These are phyloP conservation scores for Ogataea henricii DNA, from an alignment of 805 yeast species.

Conservation along the genomic window DNA sequence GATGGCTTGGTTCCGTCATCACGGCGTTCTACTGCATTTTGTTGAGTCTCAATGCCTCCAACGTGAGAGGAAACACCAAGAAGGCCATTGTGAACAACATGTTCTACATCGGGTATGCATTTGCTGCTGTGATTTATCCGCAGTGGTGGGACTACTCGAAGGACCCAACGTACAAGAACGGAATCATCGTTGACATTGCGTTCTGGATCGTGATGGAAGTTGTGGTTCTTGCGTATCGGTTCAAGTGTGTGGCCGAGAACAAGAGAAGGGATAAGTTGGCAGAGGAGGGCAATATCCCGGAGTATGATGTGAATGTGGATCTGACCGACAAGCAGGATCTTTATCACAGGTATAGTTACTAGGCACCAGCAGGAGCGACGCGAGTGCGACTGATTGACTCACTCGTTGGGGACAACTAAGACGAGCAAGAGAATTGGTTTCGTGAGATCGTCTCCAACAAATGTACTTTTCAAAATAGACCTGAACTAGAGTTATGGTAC, in stretches of 20 bases:
- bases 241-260: constrained; percentile 29
- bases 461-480: no score
- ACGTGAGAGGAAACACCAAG: constrained; percentile 71
- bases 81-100: constrained; percentile 59
- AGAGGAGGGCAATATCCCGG: constrained; percentile 18
- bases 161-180: constrained; percentile 59
- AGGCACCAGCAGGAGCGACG: neutral
- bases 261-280: constrained; percentile 23
- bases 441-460: no score
- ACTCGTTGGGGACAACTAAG: no score
- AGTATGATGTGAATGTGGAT: constrained; percentile 25
- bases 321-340: constrained; percentile 32
- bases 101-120: constrained; percentile 60
- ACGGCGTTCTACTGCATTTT: constrained; percentile 21
- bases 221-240: constrained; percentile 29
- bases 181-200: constrained; percentile 52
- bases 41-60: constrained; percentile 28
- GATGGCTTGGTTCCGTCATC: constrained; percentile 26
- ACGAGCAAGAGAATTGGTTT: no score
- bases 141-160: constrained; percentile 60
- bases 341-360: constrained; percentile 29
- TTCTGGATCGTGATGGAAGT: constrained; percentile 36
- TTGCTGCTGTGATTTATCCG: constrained; percentile 69
- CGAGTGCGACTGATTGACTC: neutral
- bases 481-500: no score